Evolutionary conservation across 2,329 filamentous ascomycete genomes (phyloP), one percentile per base, ranked within the genome.

Genomic region (Bipolaris sorokiniana): DNA sequence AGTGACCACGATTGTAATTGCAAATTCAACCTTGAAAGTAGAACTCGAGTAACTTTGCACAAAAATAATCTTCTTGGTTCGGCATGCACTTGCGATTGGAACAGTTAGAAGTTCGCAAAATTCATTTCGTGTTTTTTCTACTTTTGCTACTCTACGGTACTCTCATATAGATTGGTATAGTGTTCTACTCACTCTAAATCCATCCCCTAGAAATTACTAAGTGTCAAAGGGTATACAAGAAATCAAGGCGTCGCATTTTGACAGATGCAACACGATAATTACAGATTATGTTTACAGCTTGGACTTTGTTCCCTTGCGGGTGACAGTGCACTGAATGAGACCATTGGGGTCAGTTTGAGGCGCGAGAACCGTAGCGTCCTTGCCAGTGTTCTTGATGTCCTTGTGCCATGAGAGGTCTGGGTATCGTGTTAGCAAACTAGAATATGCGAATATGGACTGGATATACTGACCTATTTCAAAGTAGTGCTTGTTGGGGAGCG

Each of bases 371-470:
- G 97, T 93, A 50, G 95, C 95, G 71, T 99, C 90, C 78, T 91
- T 90, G 78, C 95, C 95, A 0, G 91, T 97, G 80, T 99, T 99
- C 83, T 97, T 91, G 66, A 93, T 77, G 28, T 89, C 92, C 78
- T 98, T 96, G 84, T 97, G 91, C 95, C 95, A 99, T 80, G 90
- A 94, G 73, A 99, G 80, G 74, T 98, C 94, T 94, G 72, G n/a
- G 9, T 11, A 11, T 47, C 53, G 52, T 61, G 55, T 67, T 59
- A 67, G 64, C 26, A 20, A 31, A 16, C 36, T 40, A 15, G 20
- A 28, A 28, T 11, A 1, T 16, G 13, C 5, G 20, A 40, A 31
- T 36, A 47, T 5, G 10, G 33, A 9, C 16, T 36, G 20, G 23
- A 34, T 51, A 22, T 55, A 82, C 88, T 80, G 81, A 92, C 88